phyloP scores from a whole-genome alignment of 176 grass and related monocot species.

The Triticum turgidum region DNA sequence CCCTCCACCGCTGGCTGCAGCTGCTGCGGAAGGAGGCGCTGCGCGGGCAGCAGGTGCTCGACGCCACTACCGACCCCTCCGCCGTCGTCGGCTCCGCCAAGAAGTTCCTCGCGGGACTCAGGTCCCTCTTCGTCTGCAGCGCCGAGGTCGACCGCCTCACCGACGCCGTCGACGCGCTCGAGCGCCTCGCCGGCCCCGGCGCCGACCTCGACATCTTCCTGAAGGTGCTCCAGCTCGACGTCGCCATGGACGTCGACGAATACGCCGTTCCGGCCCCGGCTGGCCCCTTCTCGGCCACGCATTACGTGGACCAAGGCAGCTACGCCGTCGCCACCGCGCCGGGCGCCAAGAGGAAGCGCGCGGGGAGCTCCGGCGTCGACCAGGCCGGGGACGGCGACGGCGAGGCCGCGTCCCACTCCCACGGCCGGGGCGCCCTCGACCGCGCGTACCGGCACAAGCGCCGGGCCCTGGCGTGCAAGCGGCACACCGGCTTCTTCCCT shows the following conservation, averaged over 20 bases:
- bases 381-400: not conserved
- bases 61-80: conserved; percentile 1
- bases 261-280: not conserved
- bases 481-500: not conserved
- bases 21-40: conserved; percentile 12
- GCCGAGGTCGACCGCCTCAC: conserved; percentile 31
- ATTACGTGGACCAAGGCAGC: not conserved
- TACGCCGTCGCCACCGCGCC: not conserved
- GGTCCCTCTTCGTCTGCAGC: conserved; percentile 9
- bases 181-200: not conserved
- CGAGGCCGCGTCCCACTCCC: not conserved
- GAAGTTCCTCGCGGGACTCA: conserved; percentile 1
- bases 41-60: conserved; percentile 16
- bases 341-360: conserved; percentile 22
- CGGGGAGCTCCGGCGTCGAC: not conserved
- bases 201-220: conserved; percentile 31
- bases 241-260: conserved; percentile 3
- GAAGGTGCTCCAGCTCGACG: conserved; percentile 15
- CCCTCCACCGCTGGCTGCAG: conserved; percentile 12
- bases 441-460: not conserved
- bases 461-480: not conserved
- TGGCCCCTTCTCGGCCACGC: not conserved
- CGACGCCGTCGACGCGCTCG: conserved; percentile 24
- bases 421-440: not conserved
- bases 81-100: conserved; percentile 2